Evolutionary conservation across 1,284 basidiomycete species (phyloP).

Genomic region (Ganoderma leucocontextum): DNA sequence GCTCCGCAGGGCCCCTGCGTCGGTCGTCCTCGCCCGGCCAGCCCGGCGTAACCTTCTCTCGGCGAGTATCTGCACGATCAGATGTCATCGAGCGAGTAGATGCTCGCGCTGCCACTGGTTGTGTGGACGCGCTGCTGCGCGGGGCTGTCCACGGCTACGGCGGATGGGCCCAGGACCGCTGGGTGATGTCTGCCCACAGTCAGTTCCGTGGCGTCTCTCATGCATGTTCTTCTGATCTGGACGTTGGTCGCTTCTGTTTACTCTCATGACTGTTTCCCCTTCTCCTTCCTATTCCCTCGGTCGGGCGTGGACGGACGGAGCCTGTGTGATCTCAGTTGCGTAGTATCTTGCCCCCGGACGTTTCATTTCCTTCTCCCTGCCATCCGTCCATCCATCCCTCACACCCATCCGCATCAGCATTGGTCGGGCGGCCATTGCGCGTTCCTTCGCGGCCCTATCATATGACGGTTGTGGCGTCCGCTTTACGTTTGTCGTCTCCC

Average conservation of each 20-base stretch:
- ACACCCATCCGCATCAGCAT: too few species aligned
- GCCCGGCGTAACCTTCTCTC: conserved; percentile 19
- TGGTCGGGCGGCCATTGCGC: conserved; percentile 24
- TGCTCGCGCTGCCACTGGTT: conserved; percentile 24
- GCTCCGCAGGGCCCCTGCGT: conserved; percentile 1
- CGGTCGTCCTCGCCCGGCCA: conserved; percentile 7
- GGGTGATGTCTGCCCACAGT: too few species aligned
- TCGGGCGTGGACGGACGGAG: too few species aligned
- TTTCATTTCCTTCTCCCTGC: conserved; percentile 17
- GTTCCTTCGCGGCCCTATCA: conserved; percentile 7
- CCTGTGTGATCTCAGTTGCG: too few species aligned
- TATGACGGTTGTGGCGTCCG: conserved; percentile 16
- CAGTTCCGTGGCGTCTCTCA: too few species aligned
- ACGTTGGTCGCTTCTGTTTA: too few species aligned
- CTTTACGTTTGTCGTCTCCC: conserved; percentile 15
- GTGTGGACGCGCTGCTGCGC: too few species aligned
- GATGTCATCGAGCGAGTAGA: conserved; percentile 23
- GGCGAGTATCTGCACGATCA: conserved; percentile 21
- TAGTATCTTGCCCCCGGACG: conserved; percentile 21
- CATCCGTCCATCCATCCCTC: conserved; percentile 20
- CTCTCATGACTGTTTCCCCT: too few species aligned
- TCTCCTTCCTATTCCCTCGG: too few species aligned
- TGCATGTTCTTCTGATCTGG: too few species aligned
- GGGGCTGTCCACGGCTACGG: too few species aligned
- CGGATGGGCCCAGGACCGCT: too few species aligned